Evolutionary conservation across 2,329 filamentous ascomycete species (phyloP), one percentile per base, ranked within the genome.

Genomic region (Phialophora expanda): DNA sequence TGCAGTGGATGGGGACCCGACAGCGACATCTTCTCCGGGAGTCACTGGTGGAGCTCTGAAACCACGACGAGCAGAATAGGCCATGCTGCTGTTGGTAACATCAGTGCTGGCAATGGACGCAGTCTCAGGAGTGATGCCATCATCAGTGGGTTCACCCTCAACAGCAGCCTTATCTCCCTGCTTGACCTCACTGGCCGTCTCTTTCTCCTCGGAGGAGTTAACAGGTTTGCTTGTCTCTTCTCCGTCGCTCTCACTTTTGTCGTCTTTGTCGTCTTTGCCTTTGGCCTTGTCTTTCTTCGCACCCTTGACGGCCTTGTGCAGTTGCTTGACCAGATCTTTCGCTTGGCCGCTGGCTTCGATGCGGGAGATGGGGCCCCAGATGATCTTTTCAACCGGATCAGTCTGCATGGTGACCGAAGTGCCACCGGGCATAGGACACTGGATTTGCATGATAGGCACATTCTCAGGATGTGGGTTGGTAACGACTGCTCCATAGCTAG

Each of bases 371-470:
- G 64, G 64, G 20, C 64, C 64, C 64, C 64, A 66, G 24, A 26
- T 62, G 58, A 66, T 44, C n/a, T 62, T 66, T 34, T 66, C 38
- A 20, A 66, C 64, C 7, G 64, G 64, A 54, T 66, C 64, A 50
- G 46, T 58, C 6, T 32, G 48, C 32, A 28, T 26, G n/a, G 64
- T 66, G 54, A 48, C 32, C 12, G 46, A 41, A 26, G 51, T 66
- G 22, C 64, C 64, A 41, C 64, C 64, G 28, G 64, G 64, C 30
- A 66, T 53, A 5, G 64, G 64, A 57, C 64, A 66, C 38, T 66
- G 51, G 22, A 62, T 44, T 12, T 53, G 57, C 64, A 66, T 66
- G 34, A 66, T 14, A 26, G 64, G 64, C 6, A 53, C 28, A 12
- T n/a, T 14, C 20, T 51, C 58, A 50, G 14, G 1, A 24, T 3